Percentiles rank a stretch among this genome's conserved stretches.
phyloP scores from a whole-genome alignment of 1,284 basidiomycete genomes.

The Apiotrichum akiyoshidainum region DNA sequence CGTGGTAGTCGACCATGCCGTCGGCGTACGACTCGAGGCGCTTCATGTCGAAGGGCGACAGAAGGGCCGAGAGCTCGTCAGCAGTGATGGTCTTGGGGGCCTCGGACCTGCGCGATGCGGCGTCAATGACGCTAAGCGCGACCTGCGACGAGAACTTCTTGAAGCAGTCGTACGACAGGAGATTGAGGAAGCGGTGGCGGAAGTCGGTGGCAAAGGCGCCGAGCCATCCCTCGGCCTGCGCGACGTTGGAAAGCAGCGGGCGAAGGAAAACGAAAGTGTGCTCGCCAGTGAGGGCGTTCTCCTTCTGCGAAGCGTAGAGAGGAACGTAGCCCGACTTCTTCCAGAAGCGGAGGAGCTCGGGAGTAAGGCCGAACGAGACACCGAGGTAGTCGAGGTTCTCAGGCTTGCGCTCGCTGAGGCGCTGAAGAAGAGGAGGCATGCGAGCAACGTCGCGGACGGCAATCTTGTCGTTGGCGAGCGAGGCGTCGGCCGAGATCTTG shows the following conservation, averaged over 20 bases:
- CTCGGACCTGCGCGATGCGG: constrained; percentile 58
- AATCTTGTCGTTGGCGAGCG: constrained; percentile 69
- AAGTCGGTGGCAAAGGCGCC: constrained; percentile 90
- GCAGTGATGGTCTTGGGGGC: constrained; percentile 53
- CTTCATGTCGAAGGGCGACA: constrained; percentile 94
- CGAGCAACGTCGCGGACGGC: constrained; percentile 68
- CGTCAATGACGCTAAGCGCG: constrained; percentile 83
- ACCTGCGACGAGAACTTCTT: constrained; percentile 85
- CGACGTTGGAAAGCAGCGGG: constrained; percentile 60
- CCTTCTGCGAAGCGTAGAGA: constrained; percentile 87
- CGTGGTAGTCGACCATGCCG: constrained; percentile 94
- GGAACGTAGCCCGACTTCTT: constrained; percentile 88
- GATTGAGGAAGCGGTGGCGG: constrained; percentile 78
- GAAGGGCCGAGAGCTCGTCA: constrained; percentile 66
- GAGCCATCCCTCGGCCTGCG: constrained; percentile 68
- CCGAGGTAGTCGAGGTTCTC: constrained; percentile 92
- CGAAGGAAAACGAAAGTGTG: constrained; percentile 94
- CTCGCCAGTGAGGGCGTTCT: constrained; percentile 94
- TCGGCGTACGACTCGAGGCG: constrained; percentile 92
- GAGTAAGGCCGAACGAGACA: constrained; percentile 91
- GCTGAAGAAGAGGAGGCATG: constrained; percentile 92
- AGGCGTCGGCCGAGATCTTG: constrained; percentile 37
- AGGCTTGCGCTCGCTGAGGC: constrained; percentile 84
- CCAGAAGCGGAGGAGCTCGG: constrained; percentile 91
- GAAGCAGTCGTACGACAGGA: constrained; percentile 86